Base-by-base conservation (phyloP, 352 stramenopile species). In the Pythium periplocum region DNA sequence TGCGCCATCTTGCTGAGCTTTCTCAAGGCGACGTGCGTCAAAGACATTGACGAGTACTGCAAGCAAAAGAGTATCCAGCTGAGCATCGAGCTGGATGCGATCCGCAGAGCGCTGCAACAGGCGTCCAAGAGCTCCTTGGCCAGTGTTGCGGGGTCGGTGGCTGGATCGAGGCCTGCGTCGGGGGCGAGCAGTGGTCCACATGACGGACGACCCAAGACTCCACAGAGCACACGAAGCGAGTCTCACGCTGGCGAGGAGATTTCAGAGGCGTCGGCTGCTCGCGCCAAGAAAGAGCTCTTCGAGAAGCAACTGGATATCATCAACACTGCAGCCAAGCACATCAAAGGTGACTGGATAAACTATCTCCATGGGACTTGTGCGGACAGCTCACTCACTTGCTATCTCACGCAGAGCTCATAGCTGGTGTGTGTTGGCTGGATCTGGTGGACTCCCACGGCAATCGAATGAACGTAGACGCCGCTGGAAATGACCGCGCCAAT, bases 51-150 rank as follows among this genome's bases (percentile, higher is more conserved):
- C 43, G 75, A 92, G 49, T 53, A 74, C 11, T 92, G 82, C 70
- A 86, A 86, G 56, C 82, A 92, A 49, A 83, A 82, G 51, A 73
- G 66, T 42, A 76, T 92, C 43, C 81, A 92, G 62, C 50, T 90
- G 36, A 73, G 69, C 37, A 87, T 90, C 52, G 82, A 92, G 54
- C 50, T 90, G 30, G 77, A 90, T 52, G 75, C 79, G 12, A 60
- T 87, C 37, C 74, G 70, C 8, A 58, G 61, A n/a, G 42, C 66
- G 4, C 52, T 77, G 35, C 40, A 55, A 37, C 47, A 51, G 17
- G 17, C 17, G 17, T 26, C 17, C 17, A 26, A 26, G 50, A 51
- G 32, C 12, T 54, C n/a, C 35, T 34, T 10, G 38, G 45, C 44
- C 33, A 65, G 11, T 36, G 35, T 38, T 26, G 2, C 45, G 12